phyloP scores from a whole-genome alignment of 495 filamentous ascomycete genomes.

The Bacidia rubella region DNA sequence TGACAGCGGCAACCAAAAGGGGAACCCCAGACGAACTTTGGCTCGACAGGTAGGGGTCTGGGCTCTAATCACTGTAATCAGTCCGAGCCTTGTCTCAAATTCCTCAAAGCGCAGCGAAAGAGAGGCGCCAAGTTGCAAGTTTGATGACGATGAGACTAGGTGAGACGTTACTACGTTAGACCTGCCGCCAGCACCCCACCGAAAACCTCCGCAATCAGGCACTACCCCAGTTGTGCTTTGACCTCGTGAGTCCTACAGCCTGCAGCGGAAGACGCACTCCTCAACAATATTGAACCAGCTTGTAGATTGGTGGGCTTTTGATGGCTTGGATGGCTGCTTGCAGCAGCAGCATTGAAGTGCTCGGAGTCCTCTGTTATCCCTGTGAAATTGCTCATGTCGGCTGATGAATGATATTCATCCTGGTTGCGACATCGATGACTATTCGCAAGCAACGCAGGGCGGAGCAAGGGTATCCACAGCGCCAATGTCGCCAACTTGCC shows the following conservation, averaged over 20 bases:
- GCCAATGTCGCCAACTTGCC: background rate
- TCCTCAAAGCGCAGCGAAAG: background rate
- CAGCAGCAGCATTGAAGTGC: too few relatives aligned
- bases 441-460: background rate
- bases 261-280: too few relatives aligned
- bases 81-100: background rate
- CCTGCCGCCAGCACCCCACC: conserved; percentile 4
- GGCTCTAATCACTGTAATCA: too few relatives aligned
- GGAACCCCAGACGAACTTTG: background rate
- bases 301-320: too few relatives aligned
- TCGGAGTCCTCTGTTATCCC: too few relatives aligned
- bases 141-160: conserved; percentile 1
- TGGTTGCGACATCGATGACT: background rate
- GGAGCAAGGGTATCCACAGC: background rate
- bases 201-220: conserved; percentile 4
- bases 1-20: conserved; percentile 1
- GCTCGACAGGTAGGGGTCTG: background rate
- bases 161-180: too few relatives aligned
- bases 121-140: background rate
- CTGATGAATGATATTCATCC: background rate
- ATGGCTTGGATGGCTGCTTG: too few relatives aligned
- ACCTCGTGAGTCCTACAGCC: background rate
- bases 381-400: too few relatives aligned
- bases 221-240: conserved; percentile 4
- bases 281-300: too few relatives aligned